Conservation (phyloP, 352 stramenopile genomes). For the Phytophthora sp. region DNA sequence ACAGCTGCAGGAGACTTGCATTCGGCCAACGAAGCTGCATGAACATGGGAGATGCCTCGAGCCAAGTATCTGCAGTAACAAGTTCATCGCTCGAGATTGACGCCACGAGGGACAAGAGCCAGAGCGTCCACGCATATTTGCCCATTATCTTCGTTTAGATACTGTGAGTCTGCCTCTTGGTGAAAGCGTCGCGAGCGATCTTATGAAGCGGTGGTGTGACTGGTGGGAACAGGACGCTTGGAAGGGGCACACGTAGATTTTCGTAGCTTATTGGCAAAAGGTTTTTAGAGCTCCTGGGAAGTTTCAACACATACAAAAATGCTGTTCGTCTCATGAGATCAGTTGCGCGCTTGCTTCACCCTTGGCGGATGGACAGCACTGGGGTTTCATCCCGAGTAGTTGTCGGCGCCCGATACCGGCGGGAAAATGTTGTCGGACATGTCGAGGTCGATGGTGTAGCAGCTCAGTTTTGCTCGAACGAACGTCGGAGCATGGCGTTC, state of each 20-base stretch:
- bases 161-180: background rate
- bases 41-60: slow-evolving; percentile 22
- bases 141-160: slow-evolving; percentile 9
- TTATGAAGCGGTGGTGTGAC: slow-evolving; percentile 7
- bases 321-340: too few species aligned
- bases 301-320: slow-evolving; percentile 20
- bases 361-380: too few species aligned
- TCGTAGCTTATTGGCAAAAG: slow-evolving; percentile 36
- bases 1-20: slow-evolving; percentile 40
- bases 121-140: background rate
- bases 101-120: slow-evolving; percentile 18
- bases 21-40: slow-evolving; percentile 37
- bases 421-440: slow-evolving; percentile 61
- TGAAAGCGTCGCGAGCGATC: slow-evolving; percentile 24
- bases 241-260: slow-evolving; percentile 29
- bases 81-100: slow-evolving; percentile 6
- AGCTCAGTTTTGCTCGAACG: slow-evolving; percentile 18
- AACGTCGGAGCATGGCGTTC: too few species aligned
- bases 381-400: too few species aligned
- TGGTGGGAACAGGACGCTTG: background rate
- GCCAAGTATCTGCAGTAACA: slow-evolving; percentile 14
- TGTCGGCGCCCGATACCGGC: slow-evolving; percentile 45
- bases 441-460: slow-evolving; percentile 55
- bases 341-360: too few species aligned
- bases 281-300: slow-evolving; percentile 21